Base-by-base conservation (phyloP, 768 basidiomycete species). In the Russula sp. region DNA sequence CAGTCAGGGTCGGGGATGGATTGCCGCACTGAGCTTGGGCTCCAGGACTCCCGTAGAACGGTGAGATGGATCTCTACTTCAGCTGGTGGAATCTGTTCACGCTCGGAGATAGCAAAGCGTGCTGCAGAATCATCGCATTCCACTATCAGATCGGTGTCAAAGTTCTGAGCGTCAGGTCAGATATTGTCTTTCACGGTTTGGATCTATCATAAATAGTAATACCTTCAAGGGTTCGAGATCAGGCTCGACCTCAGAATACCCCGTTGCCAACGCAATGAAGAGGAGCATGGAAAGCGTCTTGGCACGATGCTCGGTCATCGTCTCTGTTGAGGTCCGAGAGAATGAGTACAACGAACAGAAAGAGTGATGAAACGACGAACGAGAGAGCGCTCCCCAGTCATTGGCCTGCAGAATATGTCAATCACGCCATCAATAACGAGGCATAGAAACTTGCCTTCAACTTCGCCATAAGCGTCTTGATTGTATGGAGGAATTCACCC, bases 401-500 rank as follows among this genome's bases (percentile, higher is more conserved):
- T 84, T 85, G 1, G 82, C 78, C 84, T 85, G 59, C n/a, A 35
- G 9, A 52, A 13, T 32, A 18, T n/a, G 42, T 42, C 18, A 22
- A 44, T 37, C 3, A 40, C 1, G 20, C 22, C 5, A 3, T 20
- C 6, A 18, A 35, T 10, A 50, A 10, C 11, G 34, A 49, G 34
- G 14, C 18, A 16, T 20, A 1, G 16, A 7, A 9, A 37, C 53
- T 20, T 54, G 80, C 85, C 77, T 86, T 86, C 42, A 86, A 68
- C 63, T 86, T 87, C 9, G 85, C 85, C 85, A 86, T 86, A 51
- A 86, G 66, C 0, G 83, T 83, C 71, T 87, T 86, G 70, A 86
- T 73, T 3, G 79, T 75, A 42, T 81, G 78, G 5, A 85, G 72
- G 65, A 86, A 86, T 61, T 82, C 77, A 10, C 80, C 80, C 0